A percentile compares a stretch with the other conserved stretches of the same genome.
Conservation (phyloP, 1,139 yeast species). For the Blastobotrys arbuscula region DNA sequence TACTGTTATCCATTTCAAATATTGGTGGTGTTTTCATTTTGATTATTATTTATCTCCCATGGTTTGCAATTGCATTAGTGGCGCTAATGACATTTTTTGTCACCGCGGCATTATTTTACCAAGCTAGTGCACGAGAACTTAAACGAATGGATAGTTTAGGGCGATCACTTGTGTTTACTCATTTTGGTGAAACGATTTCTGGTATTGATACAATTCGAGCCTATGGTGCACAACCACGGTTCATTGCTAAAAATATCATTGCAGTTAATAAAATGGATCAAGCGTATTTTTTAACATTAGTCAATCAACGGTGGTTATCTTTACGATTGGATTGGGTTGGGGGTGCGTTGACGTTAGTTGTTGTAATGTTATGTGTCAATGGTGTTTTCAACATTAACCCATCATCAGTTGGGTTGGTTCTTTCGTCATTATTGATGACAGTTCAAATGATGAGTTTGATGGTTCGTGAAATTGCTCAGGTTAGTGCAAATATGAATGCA, state of each 20-base stretch:
- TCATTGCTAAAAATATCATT: constrained; percentile 44
- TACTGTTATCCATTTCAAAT: constrained; percentile 46
- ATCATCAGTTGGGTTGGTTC: constrained; percentile 64
- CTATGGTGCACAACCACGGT: constrained; percentile 45
- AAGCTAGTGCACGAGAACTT: constrained; percentile 75
- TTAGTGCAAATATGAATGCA: constrained; percentile 79
- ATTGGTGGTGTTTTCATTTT: constrained; percentile 61
- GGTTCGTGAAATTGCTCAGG: constrained; percentile 51
- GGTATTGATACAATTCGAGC: constrained; percentile 71
- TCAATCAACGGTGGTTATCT: constrained; percentile 76
- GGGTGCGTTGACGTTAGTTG: constrained; percentile 40
- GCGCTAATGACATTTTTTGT: constrained; percentile 44
- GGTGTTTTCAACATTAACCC: constrained; percentile 58
- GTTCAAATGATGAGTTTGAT: constrained; percentile 32
- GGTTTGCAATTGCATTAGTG: constrained; percentile 69
- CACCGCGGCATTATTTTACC: constrained; percentile 55
- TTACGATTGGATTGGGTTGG: constrained; percentile 56
- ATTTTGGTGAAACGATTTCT: constrained; percentile 66
- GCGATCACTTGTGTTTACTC: constrained; percentile 71
- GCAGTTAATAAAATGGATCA: constrained; percentile 63
- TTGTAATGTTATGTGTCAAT: constrained; percentile 56
- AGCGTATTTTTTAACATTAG: constrained; percentile 60
- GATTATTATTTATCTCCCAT: constrained; percentile 68
- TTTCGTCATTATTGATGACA: constrained; percentile 41
- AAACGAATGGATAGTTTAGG: constrained; percentile 75